These are phyloP conservation scores for Metschnikowia noctiluminum DNA, from an alignment of 805 yeast species.

Conservation along the genomic window DNA sequence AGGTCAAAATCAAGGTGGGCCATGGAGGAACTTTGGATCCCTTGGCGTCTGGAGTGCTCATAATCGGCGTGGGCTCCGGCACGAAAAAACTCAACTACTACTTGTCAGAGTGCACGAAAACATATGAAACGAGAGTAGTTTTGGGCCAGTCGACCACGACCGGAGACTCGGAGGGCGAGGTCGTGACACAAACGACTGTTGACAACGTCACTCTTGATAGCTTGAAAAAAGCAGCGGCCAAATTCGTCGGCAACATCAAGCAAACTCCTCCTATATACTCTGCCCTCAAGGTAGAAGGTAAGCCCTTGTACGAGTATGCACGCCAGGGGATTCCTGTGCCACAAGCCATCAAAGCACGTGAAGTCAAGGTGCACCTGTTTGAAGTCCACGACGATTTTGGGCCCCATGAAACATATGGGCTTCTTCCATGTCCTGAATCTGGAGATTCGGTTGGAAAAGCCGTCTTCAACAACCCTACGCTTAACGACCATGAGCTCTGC, in stretches of 20 bases:
- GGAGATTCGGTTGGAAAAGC: slow-evolving; percentile 45
- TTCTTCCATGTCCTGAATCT: slow-evolving; percentile 42
- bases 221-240: slow-evolving; percentile 47
- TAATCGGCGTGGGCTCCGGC: slow-evolving; percentile 89
- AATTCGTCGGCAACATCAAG: slow-evolving; percentile 74
- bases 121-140: slow-evolving; percentile 79
- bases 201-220: slow-evolving; percentile 55
- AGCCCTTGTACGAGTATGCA: slow-evolving; percentile 91
- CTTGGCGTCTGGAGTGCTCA: slow-evolving; percentile 88
- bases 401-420: slow-evolving; percentile 52
- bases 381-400: slow-evolving; percentile 53
- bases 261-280: slow-evolving; percentile 96
- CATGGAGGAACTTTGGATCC: slow-evolving; percentile 99
- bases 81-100: slow-evolving; percentile 77
- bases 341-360: slow-evolving; percentile 69
- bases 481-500: slow-evolving; percentile 60
- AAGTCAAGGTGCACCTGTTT: slow-evolving; percentile 57
- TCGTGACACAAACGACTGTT: slow-evolving; percentile 55
- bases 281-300: slow-evolving; percentile 92
- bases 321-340: slow-evolving; percentile 85
- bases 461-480: slow-evolving; percentile 49
- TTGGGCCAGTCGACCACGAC: slow-evolving; percentile 91
- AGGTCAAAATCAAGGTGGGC: slow-evolving; percentile 79
- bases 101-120: slow-evolving; percentile 70
- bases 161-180: slow-evolving; percentile 88